Percentiles rank a stretch among this genome's conserved stretches.
Evolutionary conservation across 176 grass and related monocot species (phyloP).

Genomic region (Oryza nivara): DNA sequence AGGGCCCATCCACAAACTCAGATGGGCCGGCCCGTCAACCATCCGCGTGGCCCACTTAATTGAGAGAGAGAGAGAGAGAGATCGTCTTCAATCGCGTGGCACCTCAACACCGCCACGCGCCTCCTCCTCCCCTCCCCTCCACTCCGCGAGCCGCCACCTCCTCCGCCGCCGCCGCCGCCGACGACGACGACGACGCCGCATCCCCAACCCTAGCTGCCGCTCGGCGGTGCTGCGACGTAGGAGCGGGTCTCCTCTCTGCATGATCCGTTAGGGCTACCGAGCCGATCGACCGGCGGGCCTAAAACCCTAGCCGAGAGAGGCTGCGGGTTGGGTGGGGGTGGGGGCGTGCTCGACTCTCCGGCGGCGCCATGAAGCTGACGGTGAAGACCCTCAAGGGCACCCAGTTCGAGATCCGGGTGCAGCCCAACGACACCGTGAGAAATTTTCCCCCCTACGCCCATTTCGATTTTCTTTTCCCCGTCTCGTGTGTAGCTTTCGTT

Average conservation of each 20-base stretch:
- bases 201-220: background rate
- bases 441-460: background rate
- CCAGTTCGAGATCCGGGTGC: slow-evolving; percentile 88
- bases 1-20: background rate
- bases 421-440: slow-evolving; percentile 75
- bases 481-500: background rate
- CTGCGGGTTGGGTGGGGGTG: background rate
- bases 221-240: background rate
- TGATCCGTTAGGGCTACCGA: background rate
- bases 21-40: background rate
- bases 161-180: background rate
- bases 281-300: background rate
- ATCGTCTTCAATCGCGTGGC: background rate
- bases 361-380: slow-evolving; percentile 72
- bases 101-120: background rate
- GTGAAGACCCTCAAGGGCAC: slow-evolving; percentile 93
- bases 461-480: background rate
- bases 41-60: no score
- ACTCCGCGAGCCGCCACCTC: background rate
- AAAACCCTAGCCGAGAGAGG: slow-evolving; percentile 44
- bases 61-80: background rate
- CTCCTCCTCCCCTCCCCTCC: background rate
- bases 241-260: background rate
- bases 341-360: background rate
- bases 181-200: background rate